Conservation (phyloP, 495 filamentous ascomycete species). For the Penicillium subrubescens region DNA sequence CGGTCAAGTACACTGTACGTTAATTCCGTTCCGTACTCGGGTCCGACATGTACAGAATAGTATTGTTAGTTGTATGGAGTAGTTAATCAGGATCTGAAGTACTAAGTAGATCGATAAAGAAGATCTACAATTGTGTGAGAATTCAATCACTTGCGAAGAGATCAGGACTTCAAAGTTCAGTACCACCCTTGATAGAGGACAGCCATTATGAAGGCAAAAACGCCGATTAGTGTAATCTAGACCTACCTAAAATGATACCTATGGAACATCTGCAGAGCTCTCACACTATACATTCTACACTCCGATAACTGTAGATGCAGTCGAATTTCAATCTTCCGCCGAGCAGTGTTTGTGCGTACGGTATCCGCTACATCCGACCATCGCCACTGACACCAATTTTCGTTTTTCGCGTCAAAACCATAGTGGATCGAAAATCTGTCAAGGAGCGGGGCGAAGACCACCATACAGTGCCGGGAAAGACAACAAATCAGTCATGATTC, state of each 20-base stretch:
- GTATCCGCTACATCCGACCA: slow-evolving; percentile 27
- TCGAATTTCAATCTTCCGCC: neutral
- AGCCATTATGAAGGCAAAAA: neutral
- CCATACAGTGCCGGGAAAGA: neutral
- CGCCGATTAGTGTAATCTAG: neutral
- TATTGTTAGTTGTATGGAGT: neutral
- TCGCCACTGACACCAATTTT: slow-evolving; percentile 12
- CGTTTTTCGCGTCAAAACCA: slow-evolving; percentile 24
- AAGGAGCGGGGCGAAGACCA: slow-evolving; percentile 23
- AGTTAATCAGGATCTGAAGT: neutral
- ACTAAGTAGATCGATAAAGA: neutral
- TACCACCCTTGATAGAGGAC: neutral
- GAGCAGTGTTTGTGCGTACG: slow-evolving; percentile 16
- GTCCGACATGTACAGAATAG: neutral
- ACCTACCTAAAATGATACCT: neutral
- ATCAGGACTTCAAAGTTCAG: neutral
- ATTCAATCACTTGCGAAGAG: neutral
- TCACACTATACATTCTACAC: neutral
- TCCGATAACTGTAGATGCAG: neutral
- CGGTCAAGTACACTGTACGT: slow-evolving; percentile 20
- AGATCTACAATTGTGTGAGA: neutral
- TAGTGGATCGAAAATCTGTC: slow-evolving; percentile 24
- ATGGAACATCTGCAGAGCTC: neutral
- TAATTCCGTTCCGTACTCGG: neutral
- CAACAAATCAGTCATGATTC: neutral